Base-by-base conservation (phyloP, 139 green algal genomes). In the Coelastrella sp. region DNA sequence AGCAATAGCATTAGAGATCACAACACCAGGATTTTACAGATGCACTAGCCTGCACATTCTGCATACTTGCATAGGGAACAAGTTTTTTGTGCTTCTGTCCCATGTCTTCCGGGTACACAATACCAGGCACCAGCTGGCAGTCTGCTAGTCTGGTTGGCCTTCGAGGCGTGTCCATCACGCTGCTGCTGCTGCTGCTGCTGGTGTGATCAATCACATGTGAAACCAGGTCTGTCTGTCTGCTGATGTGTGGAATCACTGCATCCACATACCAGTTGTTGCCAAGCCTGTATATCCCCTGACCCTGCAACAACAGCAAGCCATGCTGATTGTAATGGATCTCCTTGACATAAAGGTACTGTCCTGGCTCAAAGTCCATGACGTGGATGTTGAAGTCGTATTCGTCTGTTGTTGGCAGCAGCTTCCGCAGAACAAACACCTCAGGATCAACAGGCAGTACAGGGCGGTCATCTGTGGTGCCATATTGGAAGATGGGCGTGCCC, bases 291-390 rank as follows among this genome's bases (percentile, higher is more conserved):
- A 99, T 98, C 87, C 98, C 98, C 87, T 98, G 94, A 4, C 98
- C 98, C 73, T 97, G 91, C 82, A 99, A 91, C 74, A 99, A 89
- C 87, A 99, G 89, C 85, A 99, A 92, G 7, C 98, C 98, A 86
- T 99, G 98, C 94, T 99, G 97, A 93, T 99, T 99, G 95, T 99
- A 98, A 93, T 99, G 97, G 24, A 99, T 92, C 91, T 99, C 97
- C 94, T 99, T 99, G 11, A 98, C 96, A 81, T 96, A 95, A 35
- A 99, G 89, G 89, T 96, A 95, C 92, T 99, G 95, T 10, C 97
- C 97, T 0, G 97, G 96, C 76, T 96, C 66, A 80, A 99, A 99
- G 93, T 99, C 97, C 97, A 99, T 98, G 89, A 99, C 93, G 90
- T 99, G 97, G 11, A 99, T 94, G 86, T 99, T 99, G 94, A 99